These are phyloP conservation scores for Nannochloropsis gaditana DNA, from an alignment of 108 stramenopile genomes.

Conservation along the genomic window DNA sequence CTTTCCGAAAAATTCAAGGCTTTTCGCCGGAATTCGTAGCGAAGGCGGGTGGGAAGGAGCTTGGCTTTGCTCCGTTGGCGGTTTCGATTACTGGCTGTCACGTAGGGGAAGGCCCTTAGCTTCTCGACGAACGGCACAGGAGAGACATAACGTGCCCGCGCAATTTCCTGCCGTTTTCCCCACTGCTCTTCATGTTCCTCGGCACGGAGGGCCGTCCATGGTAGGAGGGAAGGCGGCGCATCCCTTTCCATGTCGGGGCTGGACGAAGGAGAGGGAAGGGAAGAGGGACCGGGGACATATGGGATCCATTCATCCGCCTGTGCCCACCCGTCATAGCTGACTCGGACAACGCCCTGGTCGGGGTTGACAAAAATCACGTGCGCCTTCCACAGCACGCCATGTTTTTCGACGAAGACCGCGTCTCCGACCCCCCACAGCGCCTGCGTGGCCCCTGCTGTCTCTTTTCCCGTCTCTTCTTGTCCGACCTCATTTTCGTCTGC, in stretches of 20 bases:
- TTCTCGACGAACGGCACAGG: not conserved
- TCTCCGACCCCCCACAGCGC: not conserved
- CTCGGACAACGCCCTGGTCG: not conserved
- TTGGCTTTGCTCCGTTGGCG: not conserved
- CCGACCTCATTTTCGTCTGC: not conserved
- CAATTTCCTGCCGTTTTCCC: not conserved
- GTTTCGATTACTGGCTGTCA: conserved; percentile 3
- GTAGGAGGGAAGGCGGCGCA: not conserved
- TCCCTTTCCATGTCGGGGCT: not conserved
- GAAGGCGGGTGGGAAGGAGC: not conserved
- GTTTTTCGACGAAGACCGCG: not conserved
- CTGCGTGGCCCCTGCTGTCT: not conserved
- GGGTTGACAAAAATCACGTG: not conserved
- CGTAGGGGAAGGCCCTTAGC: not conserved
- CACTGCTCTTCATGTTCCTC: not conserved
- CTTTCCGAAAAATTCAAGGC: not conserved
- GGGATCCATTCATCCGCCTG: not conserved
- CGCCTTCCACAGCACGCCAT: not conserved
- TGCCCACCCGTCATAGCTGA: not conserved
- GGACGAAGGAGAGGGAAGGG: not conserved
- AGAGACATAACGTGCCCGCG: not conserved
- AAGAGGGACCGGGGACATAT: not conserved
- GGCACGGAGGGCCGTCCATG: not conserved
- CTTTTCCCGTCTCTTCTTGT: not conserved
- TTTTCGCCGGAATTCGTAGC: not conserved